Base-by-base conservation (phyloP, 164 flowering plant genomes). In the Buxus sempervirens region DNA sequence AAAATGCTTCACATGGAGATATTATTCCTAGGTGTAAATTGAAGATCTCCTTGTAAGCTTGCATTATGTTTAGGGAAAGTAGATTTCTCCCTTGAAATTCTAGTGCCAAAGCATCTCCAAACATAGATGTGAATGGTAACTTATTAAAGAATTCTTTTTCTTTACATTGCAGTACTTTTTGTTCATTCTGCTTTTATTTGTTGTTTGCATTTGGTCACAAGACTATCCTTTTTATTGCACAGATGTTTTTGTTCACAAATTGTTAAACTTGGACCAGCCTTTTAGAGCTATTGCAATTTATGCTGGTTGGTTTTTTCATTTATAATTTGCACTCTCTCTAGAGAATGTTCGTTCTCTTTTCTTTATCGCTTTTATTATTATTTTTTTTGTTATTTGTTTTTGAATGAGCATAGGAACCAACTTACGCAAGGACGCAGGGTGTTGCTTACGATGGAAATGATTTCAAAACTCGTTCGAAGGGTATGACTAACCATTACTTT, bases 391-490 rank as follows among this genome's bases (percentile, higher is more conserved):
- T 20, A 7, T 23, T 23, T 9, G 51, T 63, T 9, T 69, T 20
- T 58, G 2, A 57, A 65, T 74, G 58, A 48, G 70, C 60, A 28
- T 41, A 94, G 98, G 85, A 85, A 79, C 73, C 90, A 90, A 73
- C 91, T 94, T 70, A 81, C 82, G 49, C 96, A 94, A 74, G 98
- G 98, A 64, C 89, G 95, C 58, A 94, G 85, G 76, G 96, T 90
- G 75, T 73, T 94, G 69, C 59, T 45, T 66, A 85, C 91, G 1
- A 75, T 94, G 15, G 97, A 86, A 42, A 85, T 90, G 85, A 83
- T 94, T 73, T 81, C 88, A 54, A 91, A 86, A 73, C 95, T 94
- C 71, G 93, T 87, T 69, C 79, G 67, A 28, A 79, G 95, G 88
- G 98, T 94, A 86, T 76, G 71, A 66, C 45, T 26, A 23, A 9